Evolutionary conservation across 495 filamentous ascomycete species (phyloP), one percentile per base, ranked within the genome.

Genomic region (Bathelium albidoporum): DNA sequence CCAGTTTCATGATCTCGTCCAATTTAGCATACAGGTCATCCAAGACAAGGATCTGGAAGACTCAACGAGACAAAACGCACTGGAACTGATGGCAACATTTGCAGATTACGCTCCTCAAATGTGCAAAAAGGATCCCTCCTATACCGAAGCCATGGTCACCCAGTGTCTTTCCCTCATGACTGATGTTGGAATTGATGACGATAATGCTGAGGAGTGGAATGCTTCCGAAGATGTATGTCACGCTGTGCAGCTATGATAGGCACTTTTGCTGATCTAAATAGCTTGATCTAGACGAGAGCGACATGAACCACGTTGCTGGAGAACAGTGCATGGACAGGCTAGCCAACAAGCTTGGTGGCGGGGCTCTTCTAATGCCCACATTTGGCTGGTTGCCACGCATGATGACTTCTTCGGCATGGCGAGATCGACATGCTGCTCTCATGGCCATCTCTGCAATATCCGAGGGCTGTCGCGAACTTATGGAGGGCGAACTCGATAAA

Each of bases 371-470:
- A 36, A 88, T 87, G 34, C 90, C 93, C n/a, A 96, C 93, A 2
- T 99, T 97, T 73, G 83, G 85, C 67, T 97, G 94, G 95, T 87
- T 99, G 45, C 95, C 95, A 1, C 82, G 90, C 36, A 97, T 99
- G 95, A 94, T 97, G 85, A 89, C 86, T 29, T 97, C 95, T 20
- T 86, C 89, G 64, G 83, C 89, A 45, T 99, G 95, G 95, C 86
- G 90, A 70, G 94, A 99, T 74, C 84, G 93, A 52, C 95, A 99
- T 73, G 95, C 95, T 10, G 94, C 95, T 62, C 84, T 99, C 60
- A 99, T 99, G 95, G 95, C 95, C 10, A 95, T 99, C 61, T 97
- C 95, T 22, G 95, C 95, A 64, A 99, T 99, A 66, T 97, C 95
- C 0, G 95, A 99, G 74, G 95, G 95, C 24, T 99, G 95, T 70